Evolutionary conservation across 257 asterid genomes (phyloP).

Genomic region (Plantago major): DNA sequence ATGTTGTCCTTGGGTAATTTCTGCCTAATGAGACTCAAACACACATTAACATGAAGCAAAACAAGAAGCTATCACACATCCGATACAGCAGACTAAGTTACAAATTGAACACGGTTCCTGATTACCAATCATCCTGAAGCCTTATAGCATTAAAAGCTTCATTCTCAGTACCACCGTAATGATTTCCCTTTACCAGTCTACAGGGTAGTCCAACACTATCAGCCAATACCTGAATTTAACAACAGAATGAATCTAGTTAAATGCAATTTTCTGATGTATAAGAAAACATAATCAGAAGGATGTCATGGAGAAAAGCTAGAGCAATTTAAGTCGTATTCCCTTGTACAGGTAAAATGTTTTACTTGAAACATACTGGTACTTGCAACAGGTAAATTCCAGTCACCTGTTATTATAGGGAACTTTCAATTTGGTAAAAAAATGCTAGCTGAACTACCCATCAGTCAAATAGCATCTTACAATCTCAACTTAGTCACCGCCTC

Average conservation of each 20-base stretch:
- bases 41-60: not conserved
- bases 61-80: constrained; percentile 9
- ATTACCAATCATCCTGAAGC: constrained; percentile 79
- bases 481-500: no score
- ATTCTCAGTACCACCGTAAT: constrained; percentile 89
- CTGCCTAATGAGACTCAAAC: not conserved
- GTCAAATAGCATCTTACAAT: no score
- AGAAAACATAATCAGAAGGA: not conserved
- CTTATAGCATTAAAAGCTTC: constrained; percentile 89
- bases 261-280: not conserved
- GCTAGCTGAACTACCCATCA: no score
- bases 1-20: no score
- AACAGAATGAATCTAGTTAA: not conserved
- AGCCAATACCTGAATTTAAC: constrained; percentile 75
- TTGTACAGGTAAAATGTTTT: not conserved
- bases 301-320: constrained; percentile 1
- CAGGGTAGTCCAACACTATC: constrained; percentile 92
- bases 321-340: not conserved
- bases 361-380: no score
- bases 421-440: no score
- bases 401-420: no score
- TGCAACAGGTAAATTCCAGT: no score
- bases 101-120: constrained; percentile 17
- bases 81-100: constrained; percentile 7
- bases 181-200: constrained; percentile 87